Evolutionary conservation across 208 protist species (phyloP).

Genomic region (Trypanosoma boissoni): DNA sequence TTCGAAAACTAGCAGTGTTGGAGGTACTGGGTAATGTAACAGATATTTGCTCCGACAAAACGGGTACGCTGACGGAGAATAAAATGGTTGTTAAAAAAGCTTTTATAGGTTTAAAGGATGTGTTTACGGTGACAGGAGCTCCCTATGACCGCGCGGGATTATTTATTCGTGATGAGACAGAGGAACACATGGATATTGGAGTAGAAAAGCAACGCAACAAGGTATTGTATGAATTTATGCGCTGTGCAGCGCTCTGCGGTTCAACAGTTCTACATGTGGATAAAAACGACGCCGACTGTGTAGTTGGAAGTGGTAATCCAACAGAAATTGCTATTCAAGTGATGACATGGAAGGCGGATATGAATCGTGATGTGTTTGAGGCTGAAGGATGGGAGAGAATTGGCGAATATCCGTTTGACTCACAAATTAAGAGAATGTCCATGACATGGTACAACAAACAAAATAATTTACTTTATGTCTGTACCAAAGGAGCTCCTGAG

Average conservation of each 20-base stretch:
- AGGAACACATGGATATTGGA: slow-evolving; percentile 39
- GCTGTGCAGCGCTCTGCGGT: slow-evolving; percentile 75
- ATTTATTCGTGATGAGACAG: slow-evolving; percentile 45
- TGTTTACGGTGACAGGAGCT: slow-evolving; percentile 66
- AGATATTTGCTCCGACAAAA: slow-evolving; percentile 94
- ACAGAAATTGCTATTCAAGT: slow-evolving; percentile 89
- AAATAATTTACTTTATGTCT: slow-evolving; percentile 62
- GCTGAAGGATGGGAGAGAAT: slow-evolving; percentile 76
- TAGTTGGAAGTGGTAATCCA: slow-evolving; percentile 79
- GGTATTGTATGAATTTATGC: slow-evolving; percentile 73
- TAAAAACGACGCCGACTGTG: slow-evolving; percentile 55
- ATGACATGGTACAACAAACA: slow-evolving; percentile 66
- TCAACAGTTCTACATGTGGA: slow-evolving; percentile 59
- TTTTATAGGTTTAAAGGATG: slow-evolving; percentile 53
- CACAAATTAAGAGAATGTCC: slow-evolving; percentile 88
- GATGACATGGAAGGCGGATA: slow-evolving; percentile 84
- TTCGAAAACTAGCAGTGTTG: slow-evolving; percentile 78
- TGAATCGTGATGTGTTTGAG: slow-evolving; percentile 59
- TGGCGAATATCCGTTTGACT: slow-evolving; percentile 87
- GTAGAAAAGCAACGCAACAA: slow-evolving; percentile 32
- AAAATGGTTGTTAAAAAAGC: slow-evolving; percentile 91
- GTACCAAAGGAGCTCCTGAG: slow-evolving; percentile 88
- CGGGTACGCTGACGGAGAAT: slow-evolving; percentile 93
- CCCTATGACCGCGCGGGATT: slow-evolving; percentile 68
- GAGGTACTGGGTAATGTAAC: slow-evolving; percentile 90